These are phyloP conservation scores for Quercus glauca DNA, from an alignment of 306 rosid genomes.

Conservation along the genomic window DNA sequence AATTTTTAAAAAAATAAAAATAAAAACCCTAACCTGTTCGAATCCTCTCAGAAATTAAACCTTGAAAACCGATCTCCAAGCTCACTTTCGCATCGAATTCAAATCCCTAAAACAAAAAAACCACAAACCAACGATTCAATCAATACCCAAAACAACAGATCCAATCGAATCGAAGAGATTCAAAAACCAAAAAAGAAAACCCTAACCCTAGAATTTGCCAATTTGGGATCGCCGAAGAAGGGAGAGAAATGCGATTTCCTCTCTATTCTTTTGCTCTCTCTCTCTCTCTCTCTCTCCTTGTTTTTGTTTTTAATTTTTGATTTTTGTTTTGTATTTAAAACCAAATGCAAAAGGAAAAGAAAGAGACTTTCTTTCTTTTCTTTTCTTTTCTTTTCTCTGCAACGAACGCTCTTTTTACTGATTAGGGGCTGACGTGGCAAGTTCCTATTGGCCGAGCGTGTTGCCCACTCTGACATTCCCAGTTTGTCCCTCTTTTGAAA, in stretches of 20 bases:
- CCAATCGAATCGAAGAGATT: not conserved
- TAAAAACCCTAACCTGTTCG: constrained; percentile 38
- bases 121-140: not conserved
- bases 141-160: not conserved
- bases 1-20: not conserved
- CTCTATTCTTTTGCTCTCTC: constrained; percentile 9
- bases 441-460: constrained; percentile 22
- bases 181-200: constrained; percentile 27
- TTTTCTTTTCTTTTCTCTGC: constrained; percentile 21
- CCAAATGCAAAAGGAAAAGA: not conserved
- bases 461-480: constrained; percentile 17
- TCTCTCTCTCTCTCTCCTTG: constrained; percentile 2
- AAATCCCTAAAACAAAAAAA: constrained; percentile 23
- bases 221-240: constrained; percentile 43
- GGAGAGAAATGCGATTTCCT: constrained; percentile 36
- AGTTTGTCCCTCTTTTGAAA: constrained; percentile 23
- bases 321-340: constrained; percentile 30
- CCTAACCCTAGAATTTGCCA: constrained; percentile 48
- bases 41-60: constrained; percentile 38
- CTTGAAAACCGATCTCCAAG: constrained; percentile 39
- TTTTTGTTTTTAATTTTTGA: no score
- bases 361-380: not conserved
- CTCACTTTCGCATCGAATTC: constrained; percentile 54
- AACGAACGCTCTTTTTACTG: constrained; percentile 41
- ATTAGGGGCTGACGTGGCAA: constrained; percentile 48